Base-by-base conservation (phyloP, 495 filamentous ascomycete species). In the Sporormia fimetaria region DNA sequence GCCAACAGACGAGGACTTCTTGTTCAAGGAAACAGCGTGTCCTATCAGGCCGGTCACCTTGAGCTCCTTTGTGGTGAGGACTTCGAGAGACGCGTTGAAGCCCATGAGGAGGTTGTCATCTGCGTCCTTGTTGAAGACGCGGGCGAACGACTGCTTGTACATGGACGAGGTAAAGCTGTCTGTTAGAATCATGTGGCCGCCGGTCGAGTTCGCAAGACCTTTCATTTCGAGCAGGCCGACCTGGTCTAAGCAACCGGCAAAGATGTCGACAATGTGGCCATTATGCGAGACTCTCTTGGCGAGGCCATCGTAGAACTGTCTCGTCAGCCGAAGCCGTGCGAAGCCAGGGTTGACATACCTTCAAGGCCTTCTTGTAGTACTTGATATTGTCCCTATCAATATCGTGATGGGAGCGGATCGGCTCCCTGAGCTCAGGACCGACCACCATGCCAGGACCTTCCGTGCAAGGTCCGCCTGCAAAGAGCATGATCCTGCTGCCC, bases 191-290 rank as follows among this genome's bases (percentile, higher is more conserved):
- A 96, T 96, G 58, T 99, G 86, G 31, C 92, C 92, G 38, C 92
- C 92, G 23, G 92, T 99, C 27, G 79, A 88, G 61, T 96, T 96
- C 51, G 87, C 76, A 21, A 99, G 70, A 28, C 90, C 87, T 67
- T 99, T 99, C 92, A 99, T 99, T 63, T 99, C 92, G 25, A 99
- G 66, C 46, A 99, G 68, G 60, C 92, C 92, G 47, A 99, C 92
- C 64, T 99, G 92, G 62, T 99, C 92, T 33, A 99, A 75, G 61
- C 92, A 99, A 22, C 92, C 90, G 40, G 88, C 92, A 62, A 99
- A 96, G 43, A 99, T 87, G 60, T 99, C 92, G 53, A 99, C 78
- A 47, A 94, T 81, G 58, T 99, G 92, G 20, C 92, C 88, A 56
- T 96, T 99, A 62, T 96, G 86, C 2, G 92, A 84, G 16, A 84